These are phyloP conservation scores for Thelephora ganbajun DNA, from an alignment of 768 basidiomycete species.

Conservation along the genomic window DNA sequence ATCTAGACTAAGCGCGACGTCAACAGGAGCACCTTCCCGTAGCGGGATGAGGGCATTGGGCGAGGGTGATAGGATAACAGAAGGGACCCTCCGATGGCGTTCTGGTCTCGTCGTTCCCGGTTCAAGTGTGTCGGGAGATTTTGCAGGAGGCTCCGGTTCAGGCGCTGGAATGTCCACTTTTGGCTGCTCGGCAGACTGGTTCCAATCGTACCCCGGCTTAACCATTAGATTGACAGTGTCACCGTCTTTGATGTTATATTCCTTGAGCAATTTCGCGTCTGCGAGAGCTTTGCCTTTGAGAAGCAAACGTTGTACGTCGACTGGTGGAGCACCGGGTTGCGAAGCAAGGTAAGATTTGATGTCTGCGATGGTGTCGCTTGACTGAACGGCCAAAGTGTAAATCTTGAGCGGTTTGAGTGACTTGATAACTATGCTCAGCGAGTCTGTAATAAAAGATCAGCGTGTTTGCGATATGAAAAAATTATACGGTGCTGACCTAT, in stretches of 20 bases:
- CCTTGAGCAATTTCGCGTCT: conserved; percentile 79
- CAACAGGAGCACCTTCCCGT: conserved; percentile 31
- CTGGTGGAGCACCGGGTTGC: conserved; percentile 56
- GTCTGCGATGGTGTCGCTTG: conserved; percentile 69
- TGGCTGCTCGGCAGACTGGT: conserved; percentile 13
- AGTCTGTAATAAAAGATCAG: conserved; percentile 13
- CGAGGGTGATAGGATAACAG: conserved; percentile 66
- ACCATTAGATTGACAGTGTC: conserved; percentile 79
- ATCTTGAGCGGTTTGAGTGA: conserved; percentile 77
- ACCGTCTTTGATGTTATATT: conserved; percentile 74
- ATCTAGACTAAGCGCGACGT: conserved; percentile 61
- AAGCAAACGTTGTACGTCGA: conserved; percentile 72
- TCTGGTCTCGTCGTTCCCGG: conserved; percentile 17
- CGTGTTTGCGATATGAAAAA: neutral
- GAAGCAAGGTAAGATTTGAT: conserved; percentile 69
- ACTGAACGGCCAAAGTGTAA: conserved; percentile 57
- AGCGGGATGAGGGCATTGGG: conserved; percentile 33
- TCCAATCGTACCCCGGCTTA: conserved; percentile 63
- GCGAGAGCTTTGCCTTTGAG: conserved; percentile 91
- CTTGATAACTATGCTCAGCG: conserved; percentile 72
- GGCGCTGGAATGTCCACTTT: neutral
- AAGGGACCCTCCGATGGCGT: conserved; percentile 57
- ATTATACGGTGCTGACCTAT: conserved; percentile 15
- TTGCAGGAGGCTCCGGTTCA: neutral
- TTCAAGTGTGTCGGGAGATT: conserved; percentile 3